Base-by-base conservation (phyloP, 805 yeast species). In the Kuraishia floccosa region DNA sequence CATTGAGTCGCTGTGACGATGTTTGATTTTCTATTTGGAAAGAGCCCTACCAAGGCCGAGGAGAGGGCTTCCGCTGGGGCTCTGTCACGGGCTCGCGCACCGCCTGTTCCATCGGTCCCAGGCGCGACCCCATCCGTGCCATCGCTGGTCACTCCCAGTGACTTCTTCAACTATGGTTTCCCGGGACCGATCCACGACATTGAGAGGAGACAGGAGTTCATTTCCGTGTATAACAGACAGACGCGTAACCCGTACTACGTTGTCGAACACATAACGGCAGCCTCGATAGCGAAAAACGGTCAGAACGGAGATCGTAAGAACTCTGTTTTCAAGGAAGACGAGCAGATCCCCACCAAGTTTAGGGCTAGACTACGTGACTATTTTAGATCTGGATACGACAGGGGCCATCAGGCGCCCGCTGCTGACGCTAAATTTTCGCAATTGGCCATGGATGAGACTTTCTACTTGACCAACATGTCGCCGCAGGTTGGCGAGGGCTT, bases 401-500 rank as follows among this genome's bases (percentile, higher is more conserved):
- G 97, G 40, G 98, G 98, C 5, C 98, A 91, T 55, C 85, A 83
- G 45, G 96, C 95, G 0, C 96, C 98, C 3, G 98, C 98, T 4
- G 97, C 97, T 0, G 82, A 91, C 52, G 96, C 97, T 17, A 86
- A 84, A 50, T 91, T 74, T 57, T 73, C 75, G 20, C 98, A 91
- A 55, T 43, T 51, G 13, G 96, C 96, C 13, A 89, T 91, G 97
- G 79, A 91, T 54, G 94, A 89, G 52, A 91, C 98, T 0, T 91
- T 91, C 47, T 72, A 63, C 39, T 60, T 91, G 43, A 78, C 94
- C 5, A 91, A 91, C 54, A 89, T 91, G 67, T 72, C 93, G 6
- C 98, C 98, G 1, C 98, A 91, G 53, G 95, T 91, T 3, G 98
- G 98, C 3, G 94, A 80, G 4, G 98, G 98, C 0, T 91, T 91